A percentile compares a stretch with the other conserved stretches of the same genome.
phyloP scores from a whole-genome alignment of 148 eudicot genomes.

The Polygonum maritimum region DNA sequence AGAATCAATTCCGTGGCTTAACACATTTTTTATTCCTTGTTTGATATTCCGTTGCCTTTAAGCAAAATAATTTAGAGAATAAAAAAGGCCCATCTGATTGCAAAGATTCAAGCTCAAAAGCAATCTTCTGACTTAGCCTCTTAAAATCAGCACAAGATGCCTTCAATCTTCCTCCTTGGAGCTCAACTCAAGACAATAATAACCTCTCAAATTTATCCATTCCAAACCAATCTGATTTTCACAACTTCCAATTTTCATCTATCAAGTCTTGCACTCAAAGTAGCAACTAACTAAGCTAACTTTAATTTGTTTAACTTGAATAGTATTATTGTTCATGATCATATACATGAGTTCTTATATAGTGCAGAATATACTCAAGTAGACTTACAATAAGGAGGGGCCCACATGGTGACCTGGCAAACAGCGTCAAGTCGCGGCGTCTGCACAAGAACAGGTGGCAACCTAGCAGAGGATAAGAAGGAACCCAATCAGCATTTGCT shows the following conservation, averaged over 20 bases:
- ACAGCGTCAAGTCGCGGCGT: conserved; percentile 10
- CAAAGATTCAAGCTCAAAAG: conserved; percentile 6
- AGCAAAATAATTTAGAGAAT: neutral
- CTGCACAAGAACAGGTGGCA: neutral
- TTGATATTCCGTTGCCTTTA: conserved; percentile 2
- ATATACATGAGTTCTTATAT: neutral
- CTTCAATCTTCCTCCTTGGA: neutral
- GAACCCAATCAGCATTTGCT: conserved; percentile 2
- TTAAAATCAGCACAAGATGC: neutral
- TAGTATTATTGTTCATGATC: neutral
- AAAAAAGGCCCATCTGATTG: neutral
- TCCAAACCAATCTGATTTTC: neutral
- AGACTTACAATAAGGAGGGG: neutral
- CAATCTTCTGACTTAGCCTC: conserved; percentile 2
- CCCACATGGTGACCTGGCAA: conserved; percentile 14
- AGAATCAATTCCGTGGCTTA: conserved; percentile 2
- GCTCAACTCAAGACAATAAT: neutral
- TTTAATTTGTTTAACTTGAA: neutral
- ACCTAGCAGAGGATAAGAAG: neutral
- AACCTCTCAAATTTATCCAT: neutral
- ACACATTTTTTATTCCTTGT: neutral
- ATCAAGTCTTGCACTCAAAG: neutral
- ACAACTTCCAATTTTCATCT: neutral
- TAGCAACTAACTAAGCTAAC: no score
- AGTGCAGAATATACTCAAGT: conserved; percentile 2